Conservation (phyloP, 2,329 filamentous ascomycete genomes). For the Monascus ruber region DNA sequence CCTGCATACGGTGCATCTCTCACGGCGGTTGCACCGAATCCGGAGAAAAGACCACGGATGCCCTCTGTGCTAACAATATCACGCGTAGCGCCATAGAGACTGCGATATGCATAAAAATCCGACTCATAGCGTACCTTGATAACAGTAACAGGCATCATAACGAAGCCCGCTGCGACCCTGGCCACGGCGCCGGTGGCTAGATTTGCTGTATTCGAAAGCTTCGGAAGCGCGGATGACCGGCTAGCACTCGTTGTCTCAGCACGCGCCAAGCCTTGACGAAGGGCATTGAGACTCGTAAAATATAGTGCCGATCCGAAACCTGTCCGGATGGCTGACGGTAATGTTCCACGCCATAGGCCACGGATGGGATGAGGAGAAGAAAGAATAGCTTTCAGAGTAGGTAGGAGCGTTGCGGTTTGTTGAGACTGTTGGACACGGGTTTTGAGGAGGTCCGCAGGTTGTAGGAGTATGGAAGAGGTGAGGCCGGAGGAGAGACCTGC, state of each 20-base stretch:
- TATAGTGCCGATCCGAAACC: conserved; percentile 90
- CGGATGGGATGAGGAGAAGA: conserved; percentile 54
- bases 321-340: conserved; percentile 85
- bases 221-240: conserved; percentile 63
- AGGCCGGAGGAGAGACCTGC: conserved; percentile 82
- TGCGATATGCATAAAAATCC: conserved; percentile 71
- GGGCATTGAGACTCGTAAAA: conserved; percentile 75
- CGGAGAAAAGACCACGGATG: conserved; percentile 75
- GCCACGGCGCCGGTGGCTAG: conserved; percentile 74
- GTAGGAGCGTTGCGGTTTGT: conserved; percentile 51
- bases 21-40: conserved; percentile 85
- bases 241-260: conserved; percentile 8
- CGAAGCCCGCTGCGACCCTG: conserved; percentile 72
- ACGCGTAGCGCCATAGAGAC: conserved; percentile 56
- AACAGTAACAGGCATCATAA: conserved; percentile 92
- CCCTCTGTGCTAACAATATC: conserved; percentile 69
- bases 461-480: conserved; percentile 76
- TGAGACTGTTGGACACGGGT: conserved; percentile 87
- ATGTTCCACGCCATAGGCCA: conserved; percentile 81
- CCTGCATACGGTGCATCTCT: conserved; percentile 95
- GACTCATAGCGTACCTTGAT: conserved; percentile 96
- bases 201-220: conserved; percentile 74
- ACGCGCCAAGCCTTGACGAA: conserved; percentile 54
- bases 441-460: conserved; percentile 92
- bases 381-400: conserved; percentile 59